Percentiles rank a stretch among this genome's conserved stretches.
phyloP scores from a whole-genome alignment of 768 basidiomycete species.

The Scleroderma bovista region DNA sequence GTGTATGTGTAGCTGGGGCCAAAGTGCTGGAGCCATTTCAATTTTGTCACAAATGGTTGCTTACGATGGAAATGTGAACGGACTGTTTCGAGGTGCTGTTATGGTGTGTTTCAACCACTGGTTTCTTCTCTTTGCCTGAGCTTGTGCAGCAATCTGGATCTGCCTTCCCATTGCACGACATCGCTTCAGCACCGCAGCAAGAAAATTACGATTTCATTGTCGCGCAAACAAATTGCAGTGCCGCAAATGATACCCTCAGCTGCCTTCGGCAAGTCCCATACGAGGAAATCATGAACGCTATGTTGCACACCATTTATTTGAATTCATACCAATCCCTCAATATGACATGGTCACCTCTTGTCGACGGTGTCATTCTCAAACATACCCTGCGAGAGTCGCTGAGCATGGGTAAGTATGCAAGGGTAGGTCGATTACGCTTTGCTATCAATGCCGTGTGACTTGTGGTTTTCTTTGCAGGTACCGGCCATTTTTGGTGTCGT shows the following conservation, averaged over 20 bases:
- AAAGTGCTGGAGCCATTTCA: conserved; percentile 14
- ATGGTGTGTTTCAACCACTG: conserved; percentile 5
- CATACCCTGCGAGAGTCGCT: conserved; percentile 1
- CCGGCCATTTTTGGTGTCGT: conserved; percentile 28
- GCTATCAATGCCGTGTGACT: background rate
- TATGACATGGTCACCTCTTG: conserved; percentile 6
- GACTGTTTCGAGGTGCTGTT: conserved; percentile 13
- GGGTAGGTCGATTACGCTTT: background rate
- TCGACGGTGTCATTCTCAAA: background rate
- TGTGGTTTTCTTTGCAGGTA: conserved; percentile 12
- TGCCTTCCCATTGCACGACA: conserved; percentile 1
- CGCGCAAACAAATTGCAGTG: conserved; percentile 6
- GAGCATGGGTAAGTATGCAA: background rate
- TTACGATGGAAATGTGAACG: conserved; percentile 9
- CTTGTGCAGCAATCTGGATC: conserved; percentile 11
- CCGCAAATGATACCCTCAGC: conserved; percentile 7
- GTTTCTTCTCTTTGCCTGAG: background rate
- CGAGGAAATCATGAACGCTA: conserved; percentile 5
- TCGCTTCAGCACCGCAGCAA: conserved; percentile 4
- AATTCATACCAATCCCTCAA: conserved; percentile 11
- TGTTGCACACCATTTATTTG: conserved; percentile 3
- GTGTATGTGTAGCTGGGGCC: conserved; percentile 8
- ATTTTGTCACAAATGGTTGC: conserved; percentile 12
- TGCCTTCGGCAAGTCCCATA: conserved; percentile 15
- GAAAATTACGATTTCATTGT: conserved; percentile 13